Evolutionary conservation across 176 grass and related monocot species (phyloP).

Genomic region (Canna indica): DNA sequence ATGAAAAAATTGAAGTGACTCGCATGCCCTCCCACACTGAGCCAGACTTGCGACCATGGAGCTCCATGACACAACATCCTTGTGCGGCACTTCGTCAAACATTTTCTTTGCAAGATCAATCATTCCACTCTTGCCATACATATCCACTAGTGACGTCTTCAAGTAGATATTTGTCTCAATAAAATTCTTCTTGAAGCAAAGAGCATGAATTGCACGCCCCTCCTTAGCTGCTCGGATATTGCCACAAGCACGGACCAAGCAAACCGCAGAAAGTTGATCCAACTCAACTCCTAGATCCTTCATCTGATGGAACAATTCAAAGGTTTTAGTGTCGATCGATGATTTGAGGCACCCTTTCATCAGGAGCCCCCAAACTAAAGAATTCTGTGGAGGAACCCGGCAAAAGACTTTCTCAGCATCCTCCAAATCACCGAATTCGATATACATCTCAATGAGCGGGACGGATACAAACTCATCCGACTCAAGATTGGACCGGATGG

Average conservation of each 20-base stretch:
- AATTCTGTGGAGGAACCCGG: background rate
- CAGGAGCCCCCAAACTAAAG: conserved; percentile 12
- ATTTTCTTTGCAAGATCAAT: too few relatives aligned
- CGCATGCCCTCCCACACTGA: too few relatives aligned
- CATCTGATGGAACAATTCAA: conserved; percentile 7
- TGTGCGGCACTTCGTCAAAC: too few relatives aligned
- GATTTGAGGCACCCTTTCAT: conserved; percentile 17
- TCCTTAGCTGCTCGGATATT: too few relatives aligned
- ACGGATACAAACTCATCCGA: conserved; percentile 5
- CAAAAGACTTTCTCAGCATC: conserved; percentile 14
- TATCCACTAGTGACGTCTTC: too few relatives aligned
- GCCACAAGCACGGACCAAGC: too few relatives aligned
- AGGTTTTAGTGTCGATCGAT: background rate
- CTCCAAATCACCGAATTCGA: background rate
- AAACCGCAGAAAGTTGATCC: conserved; percentile 2
- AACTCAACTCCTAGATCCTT: background rate
- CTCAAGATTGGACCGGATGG: conserved; percentile 11
- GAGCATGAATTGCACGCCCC: too few relatives aligned
- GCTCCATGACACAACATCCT: too few relatives aligned
- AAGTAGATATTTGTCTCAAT: too few relatives aligned
- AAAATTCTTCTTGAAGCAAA: too few relatives aligned
- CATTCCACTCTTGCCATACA: too few relatives aligned
- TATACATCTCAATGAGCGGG: conserved; percentile 14
- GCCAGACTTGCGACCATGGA: too few relatives aligned
- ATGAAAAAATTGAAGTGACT: background rate